Conservation (phyloP, 148 eudicot genomes). For the Rhododendron williamsianum region DNA sequence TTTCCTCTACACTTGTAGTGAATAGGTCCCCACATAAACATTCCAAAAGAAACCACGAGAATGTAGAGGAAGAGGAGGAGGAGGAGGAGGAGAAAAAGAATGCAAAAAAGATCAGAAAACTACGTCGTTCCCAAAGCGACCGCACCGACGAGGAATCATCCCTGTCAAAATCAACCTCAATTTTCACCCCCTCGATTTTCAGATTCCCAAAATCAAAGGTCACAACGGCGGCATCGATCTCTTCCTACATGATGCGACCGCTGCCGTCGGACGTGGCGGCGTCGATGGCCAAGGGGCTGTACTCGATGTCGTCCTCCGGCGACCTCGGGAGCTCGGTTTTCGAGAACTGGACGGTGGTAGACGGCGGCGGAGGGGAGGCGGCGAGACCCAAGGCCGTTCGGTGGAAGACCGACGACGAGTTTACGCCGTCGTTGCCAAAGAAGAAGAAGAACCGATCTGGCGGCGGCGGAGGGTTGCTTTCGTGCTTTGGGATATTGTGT, state of each 20-base stretch:
- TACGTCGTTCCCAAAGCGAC: constrained; percentile 2
- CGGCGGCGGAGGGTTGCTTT: constrained; percentile 22
- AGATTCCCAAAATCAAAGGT: not conserved
- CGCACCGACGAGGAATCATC: not conserved
- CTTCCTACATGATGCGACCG: constrained; percentile 1
- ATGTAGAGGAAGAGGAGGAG: not conserved
- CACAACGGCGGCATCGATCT: not conserved
- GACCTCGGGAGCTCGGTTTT: constrained; percentile 10
- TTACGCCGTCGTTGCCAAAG: not conserved
- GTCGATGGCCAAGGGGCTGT: not conserved
- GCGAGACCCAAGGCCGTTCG: not conserved
- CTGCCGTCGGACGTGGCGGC: constrained; percentile 14
- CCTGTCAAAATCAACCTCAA: not conserved
- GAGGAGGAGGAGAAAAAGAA: not conserved
- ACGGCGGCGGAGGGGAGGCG: not conserved
- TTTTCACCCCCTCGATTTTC: not conserved
- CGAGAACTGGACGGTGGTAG: constrained; percentile 12
- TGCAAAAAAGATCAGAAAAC: not conserved
- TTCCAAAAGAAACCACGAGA: not conserved
- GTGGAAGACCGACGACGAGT: not conserved
- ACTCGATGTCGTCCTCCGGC: not conserved
- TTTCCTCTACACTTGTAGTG: not conserved
- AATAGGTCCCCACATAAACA: not conserved
- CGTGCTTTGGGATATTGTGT: constrained; percentile 23
- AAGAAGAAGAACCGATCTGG: not conserved